phyloP scores from a whole-genome alignment of 768 basidiomycete species.

The Suillus subalutaceus region DNA sequence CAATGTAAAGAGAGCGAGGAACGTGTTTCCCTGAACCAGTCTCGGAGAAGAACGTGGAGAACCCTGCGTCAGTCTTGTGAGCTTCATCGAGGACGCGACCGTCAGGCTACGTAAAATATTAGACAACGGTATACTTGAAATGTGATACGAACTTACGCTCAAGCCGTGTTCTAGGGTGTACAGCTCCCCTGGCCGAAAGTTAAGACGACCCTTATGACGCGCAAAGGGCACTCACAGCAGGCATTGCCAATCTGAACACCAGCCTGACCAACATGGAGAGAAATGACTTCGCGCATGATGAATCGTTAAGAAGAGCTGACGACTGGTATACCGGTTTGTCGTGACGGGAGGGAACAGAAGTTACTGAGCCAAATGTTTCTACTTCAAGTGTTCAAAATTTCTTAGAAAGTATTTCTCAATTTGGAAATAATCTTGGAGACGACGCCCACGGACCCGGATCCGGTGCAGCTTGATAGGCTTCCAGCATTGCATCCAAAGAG shows the following conservation, averaged over 20 bases:
- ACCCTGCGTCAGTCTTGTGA: conserved; percentile 73
- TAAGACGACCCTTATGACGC: conserved; percentile 16
- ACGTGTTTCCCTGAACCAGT: conserved; percentile 93
- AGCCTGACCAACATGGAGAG: conserved; percentile 96
- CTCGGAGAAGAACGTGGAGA: conserved; percentile 98
- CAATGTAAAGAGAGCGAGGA: conserved; percentile 95
- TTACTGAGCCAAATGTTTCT: conserved; percentile 3
- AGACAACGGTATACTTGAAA: background rate
- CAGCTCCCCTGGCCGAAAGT: conserved; percentile 75
- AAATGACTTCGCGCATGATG: conserved; percentile 91
- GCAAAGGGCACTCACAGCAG: conserved; percentile 69
- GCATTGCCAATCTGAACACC: conserved; percentile 95
- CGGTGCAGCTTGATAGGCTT: background rate
- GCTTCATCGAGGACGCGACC: conserved; percentile 80
- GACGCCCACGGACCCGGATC: background rate
- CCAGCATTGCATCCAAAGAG: background rate
- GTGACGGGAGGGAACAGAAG: conserved; percentile 20
- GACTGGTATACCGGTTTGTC: conserved; percentile 13
- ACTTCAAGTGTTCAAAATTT: conserved; percentile 23
- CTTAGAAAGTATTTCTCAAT: conserved; percentile 20
- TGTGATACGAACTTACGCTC: conserved; percentile 59
- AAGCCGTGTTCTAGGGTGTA: conserved; percentile 98
- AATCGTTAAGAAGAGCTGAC: conserved; percentile 18
- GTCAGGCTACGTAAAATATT: conserved; percentile 65
- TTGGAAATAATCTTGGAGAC: conserved; percentile 25